Conservation (phyloP, 352 stramenopile species). For the Elongisporangium undulatum region DNA sequence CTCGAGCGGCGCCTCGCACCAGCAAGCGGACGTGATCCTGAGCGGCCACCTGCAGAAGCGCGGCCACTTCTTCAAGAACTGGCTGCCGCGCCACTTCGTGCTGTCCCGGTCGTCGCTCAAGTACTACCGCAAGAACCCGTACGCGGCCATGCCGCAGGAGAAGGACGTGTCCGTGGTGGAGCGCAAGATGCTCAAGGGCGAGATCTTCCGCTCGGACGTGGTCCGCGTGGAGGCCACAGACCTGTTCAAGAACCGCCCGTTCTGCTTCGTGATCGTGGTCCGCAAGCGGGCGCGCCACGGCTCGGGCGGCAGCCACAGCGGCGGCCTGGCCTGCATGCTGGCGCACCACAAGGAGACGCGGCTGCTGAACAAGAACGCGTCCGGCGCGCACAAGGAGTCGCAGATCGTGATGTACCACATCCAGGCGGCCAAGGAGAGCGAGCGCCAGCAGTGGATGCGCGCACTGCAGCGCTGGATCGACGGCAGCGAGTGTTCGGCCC, state of each 20-base stretch:
- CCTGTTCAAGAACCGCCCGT: slow-evolving; percentile 54
- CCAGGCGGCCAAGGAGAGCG: slow-evolving; percentile 49
- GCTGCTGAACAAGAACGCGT: slow-evolving; percentile 16
- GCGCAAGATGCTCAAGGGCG: slow-evolving; percentile 61
- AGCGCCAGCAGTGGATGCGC: slow-evolving; percentile 71
- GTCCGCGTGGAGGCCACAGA: slow-evolving; percentile 57
- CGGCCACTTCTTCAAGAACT: slow-evolving; percentile 74
- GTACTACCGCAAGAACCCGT: slow-evolving; percentile 75
- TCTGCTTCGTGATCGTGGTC: slow-evolving; percentile 56
- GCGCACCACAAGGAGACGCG: slow-evolving; percentile 59
- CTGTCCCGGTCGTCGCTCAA: slow-evolving; percentile 50
- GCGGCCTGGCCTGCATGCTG: slow-evolving; percentile 37
- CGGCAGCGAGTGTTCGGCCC: slow-evolving; percentile 33
- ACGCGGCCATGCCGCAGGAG: slow-evolving; percentile 17
- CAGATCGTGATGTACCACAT: slow-evolving; percentile 67
- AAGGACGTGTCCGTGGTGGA: slow-evolving; percentile 44
- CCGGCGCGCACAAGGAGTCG: slow-evolving; percentile 20
- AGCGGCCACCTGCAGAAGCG: slow-evolving; percentile 59
- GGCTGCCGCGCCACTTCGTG: slow-evolving; percentile 63
- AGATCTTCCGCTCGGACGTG: slow-evolving; percentile 52
- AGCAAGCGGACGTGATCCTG: slow-evolving; percentile 38
- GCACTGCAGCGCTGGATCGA: slow-evolving; percentile 73
- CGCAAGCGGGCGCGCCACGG: slow-evolving; percentile 42
- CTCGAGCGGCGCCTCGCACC: slow-evolving; percentile 13
- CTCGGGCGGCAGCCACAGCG: slow-evolving; percentile 9